Evolutionary conservation across 1,284 basidiomycete genomes (phyloP), one percentile per base, ranked within the genome.

Genomic region (Pascua sp.): DNA sequence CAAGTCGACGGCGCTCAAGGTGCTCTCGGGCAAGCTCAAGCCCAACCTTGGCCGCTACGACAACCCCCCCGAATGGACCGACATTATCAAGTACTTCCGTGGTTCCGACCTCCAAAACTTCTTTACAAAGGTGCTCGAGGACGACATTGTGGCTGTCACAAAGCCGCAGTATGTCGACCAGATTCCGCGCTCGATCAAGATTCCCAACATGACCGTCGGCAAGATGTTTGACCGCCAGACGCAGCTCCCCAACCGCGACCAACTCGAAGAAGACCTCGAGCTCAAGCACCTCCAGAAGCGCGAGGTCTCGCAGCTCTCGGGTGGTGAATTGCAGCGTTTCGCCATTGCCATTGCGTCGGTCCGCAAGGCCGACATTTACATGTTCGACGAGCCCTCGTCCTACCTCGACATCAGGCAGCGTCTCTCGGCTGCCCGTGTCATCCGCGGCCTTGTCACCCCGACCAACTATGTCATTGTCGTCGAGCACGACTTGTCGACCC

Each of bases 151-250:
- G 80, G 93, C 94, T 1, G 84, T 98, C 61, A 97, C 97, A 78
- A 98, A 98, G 78, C 94, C 94, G 1, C 94, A 98, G 84, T 98
- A 98, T 72, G 94, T 98, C 66, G 94, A 98, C 75, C 93, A 97
- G 76, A 97, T 98, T 70, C 94, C 94, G 8, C 85, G 88, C 55
- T 91, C 91, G 45, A 90, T 98, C 82, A 98, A 97, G 80, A 60
- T 77, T 17, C 91, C 89, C 56, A 82, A 81, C 54, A 84, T 91
- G 82, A 87, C 86, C 1, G 93, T 97, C 39, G 81, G 82, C 11
- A 82, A 91, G 72, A 95, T 97, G 92, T 84, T 98, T 57, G 87
- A 92, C 70, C 55, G 66, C 47, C 74, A 76, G 65, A 64, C 72
- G 24, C 67, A 75, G 61, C 86, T 87, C 48, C 78, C 87, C 49